Evolutionary conservation across 2,329 filamentous ascomycete species (phyloP), one percentile per base, ranked within the genome.

Genomic region (Hymenotorrendiella dingleyae): DNA sequence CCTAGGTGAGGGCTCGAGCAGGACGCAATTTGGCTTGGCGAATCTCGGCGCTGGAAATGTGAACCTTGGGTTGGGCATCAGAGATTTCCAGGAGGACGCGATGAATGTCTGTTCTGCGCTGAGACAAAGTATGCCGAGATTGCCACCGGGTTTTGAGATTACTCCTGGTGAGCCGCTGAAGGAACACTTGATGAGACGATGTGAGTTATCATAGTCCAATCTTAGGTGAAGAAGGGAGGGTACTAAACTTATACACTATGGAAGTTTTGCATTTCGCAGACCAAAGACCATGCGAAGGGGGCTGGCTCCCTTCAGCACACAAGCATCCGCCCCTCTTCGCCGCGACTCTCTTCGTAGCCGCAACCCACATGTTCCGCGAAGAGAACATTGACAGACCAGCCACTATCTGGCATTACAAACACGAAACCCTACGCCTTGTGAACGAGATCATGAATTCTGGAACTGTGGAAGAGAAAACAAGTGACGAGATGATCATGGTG

Each of bases 401-500:
- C 12, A 47, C 43, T 4, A 12, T 54, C 21, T 21, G 51, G 10
- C 51, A 46, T 42, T 53, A 50, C 35, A 53, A 54, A 23, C 36
- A 47, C 4, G 36, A 53, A 30, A 55, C 54, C 0, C 52, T 56
- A n/a, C 38, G 43, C 14, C 22, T 51, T 12, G 53, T 46, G 12
- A 54, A 55, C 30, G 40, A 52, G 27, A 47, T 39, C 8, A 41
- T 55, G 49, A n/a, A 19, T n/a, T 11, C 16, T 8, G 41, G 40
- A 14, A 22, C 29, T 14, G 33, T 45, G 0, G 40, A 27, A 8
- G 47, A 51, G 21, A 48, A 40, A 4, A 42, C 43, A 3, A 47
- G 43, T 16, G 53, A 56, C 41, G 42, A 56, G 21, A 53, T 54
- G 50, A 46, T 56, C 9, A 37, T 54, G 24, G 46, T 49, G 8